A percentile compares a stretch with the other conserved stretches of the same genome.
phyloP scores from a whole-genome alignment of 306 rosid genomes.

The Fagus crenata region DNA sequence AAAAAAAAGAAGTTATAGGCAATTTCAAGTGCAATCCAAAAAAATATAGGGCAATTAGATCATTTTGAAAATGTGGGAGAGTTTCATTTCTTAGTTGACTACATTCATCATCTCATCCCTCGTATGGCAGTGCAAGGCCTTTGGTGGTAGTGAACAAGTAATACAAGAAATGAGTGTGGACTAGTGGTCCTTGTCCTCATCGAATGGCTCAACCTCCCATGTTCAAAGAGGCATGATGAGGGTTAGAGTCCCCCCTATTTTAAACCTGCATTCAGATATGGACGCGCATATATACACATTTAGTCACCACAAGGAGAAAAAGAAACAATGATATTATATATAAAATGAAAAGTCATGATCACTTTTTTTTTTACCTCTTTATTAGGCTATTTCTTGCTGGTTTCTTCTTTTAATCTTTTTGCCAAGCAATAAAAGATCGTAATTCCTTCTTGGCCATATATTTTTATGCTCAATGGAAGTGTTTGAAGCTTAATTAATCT shows the following conservation, averaged over 20 bases:
- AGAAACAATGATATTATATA: background rate
- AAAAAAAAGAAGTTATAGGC: too few species aligned
- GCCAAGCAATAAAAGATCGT: background rate
- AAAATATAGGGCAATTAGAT: conserved; percentile 37
- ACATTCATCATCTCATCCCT: conserved; percentile 34
- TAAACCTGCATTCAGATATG: conserved; percentile 25
- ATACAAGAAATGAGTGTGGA: conserved; percentile 66
- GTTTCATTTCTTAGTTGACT: conserved; percentile 72
- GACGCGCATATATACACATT: background rate
- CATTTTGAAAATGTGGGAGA: conserved; percentile 39
- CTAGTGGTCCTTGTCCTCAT: conserved; percentile 56
- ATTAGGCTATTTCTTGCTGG: background rate
- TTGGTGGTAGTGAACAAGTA: conserved; percentile 42
- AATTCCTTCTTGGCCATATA: background rate
- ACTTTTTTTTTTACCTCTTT: too few species aligned
- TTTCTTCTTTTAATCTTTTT: background rate
- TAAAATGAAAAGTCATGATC: background rate
- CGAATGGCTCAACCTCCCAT: conserved; percentile 45
- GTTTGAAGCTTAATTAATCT: background rate
- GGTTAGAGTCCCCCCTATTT: conserved; percentile 9
- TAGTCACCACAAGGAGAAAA: background rate
- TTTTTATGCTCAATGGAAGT: background rate
- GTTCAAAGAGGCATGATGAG: conserved; percentile 59
- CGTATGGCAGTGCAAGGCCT: conserved; percentile 38
- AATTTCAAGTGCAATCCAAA: conserved; percentile 6